phyloP scores from a whole-genome alignment of 768 basidiomycete genomes.

The Lentinula sp. region DNA sequence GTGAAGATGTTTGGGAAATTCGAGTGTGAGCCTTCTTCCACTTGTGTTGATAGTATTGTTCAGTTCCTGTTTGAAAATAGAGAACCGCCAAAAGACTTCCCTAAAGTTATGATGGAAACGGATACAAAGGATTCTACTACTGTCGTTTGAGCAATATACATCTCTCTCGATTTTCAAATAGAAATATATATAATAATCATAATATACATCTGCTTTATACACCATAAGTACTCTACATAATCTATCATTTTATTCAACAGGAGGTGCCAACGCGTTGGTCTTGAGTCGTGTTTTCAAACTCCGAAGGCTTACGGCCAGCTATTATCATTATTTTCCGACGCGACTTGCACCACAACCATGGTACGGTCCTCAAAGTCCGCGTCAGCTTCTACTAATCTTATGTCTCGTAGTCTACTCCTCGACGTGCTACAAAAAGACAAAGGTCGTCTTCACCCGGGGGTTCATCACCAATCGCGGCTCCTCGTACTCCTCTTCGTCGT shows the following conservation, averaged over 20 bases:
- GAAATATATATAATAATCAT: too few species aligned
- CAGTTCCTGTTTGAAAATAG: neutral
- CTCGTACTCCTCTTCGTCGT: constrained; percentile 39
- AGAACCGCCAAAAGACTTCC: neutral
- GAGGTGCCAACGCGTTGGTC: too few species aligned
- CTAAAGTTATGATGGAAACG: neutral
- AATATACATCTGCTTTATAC: too few species aligned
- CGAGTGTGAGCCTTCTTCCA: constrained; percentile 50
- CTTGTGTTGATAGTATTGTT: neutral
- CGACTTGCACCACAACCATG: constrained; percentile 17
- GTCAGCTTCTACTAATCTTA: constrained; percentile 1
- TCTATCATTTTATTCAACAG: too few species aligned
- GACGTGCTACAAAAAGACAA: constrained; percentile 53
- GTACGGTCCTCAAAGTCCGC: constrained; percentile 19
- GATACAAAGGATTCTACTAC: neutral
- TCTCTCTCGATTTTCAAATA: too few species aligned
- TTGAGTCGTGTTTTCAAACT: neutral
- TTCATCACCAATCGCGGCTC: constrained; percentile 40
- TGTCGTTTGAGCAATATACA: neutral
- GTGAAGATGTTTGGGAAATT: constrained; percentile 93
- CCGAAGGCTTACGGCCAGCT: neutral
- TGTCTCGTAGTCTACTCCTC: constrained; percentile 31
- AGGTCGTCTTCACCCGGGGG: constrained; percentile 49
- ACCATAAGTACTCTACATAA: too few species aligned
- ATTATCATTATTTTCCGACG: neutral